Evolutionary conservation across 495 filamentous ascomycete genomes (phyloP).

Genomic region (Tricharina praecox): DNA sequence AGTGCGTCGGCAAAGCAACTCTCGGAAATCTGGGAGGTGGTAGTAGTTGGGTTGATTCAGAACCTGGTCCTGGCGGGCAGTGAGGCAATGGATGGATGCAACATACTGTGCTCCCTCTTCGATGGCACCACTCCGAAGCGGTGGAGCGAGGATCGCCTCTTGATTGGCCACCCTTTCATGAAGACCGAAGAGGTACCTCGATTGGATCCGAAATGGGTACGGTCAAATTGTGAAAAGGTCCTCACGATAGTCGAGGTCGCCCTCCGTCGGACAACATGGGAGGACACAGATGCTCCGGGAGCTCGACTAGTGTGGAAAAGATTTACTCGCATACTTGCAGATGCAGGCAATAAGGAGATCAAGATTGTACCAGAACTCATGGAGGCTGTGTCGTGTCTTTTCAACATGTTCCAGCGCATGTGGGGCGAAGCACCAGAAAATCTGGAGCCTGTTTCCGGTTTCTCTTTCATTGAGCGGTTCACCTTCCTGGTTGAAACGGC

Average conservation of each 20-base stretch:
- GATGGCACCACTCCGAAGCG: slow-evolving; percentile 43
- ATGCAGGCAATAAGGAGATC: slow-evolving; percentile 75
- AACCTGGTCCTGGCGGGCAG: slow-evolving; percentile 31
- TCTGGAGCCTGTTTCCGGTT: slow-evolving; percentile 9
- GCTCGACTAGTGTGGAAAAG: slow-evolving; percentile 49
- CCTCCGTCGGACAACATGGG: slow-evolving; percentile 40
- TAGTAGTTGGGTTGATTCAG: slow-evolving; percentile 41
- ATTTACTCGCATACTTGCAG: slow-evolving; percentile 50
- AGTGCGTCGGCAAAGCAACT: slow-evolving; percentile 41
- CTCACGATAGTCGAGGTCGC: slow-evolving; percentile 48
- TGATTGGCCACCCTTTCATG: slow-evolving; percentile 36
- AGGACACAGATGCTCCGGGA: slow-evolving; percentile 27
- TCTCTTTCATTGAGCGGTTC: slow-evolving; percentile 45
- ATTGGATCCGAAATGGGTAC: slow-evolving; percentile 76
- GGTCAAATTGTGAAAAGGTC: slow-evolving; percentile 45
- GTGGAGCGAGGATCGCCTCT: slow-evolving; percentile 58
- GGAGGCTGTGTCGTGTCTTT: slow-evolving; percentile 53
- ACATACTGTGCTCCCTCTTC: slow-evolving; percentile 52
- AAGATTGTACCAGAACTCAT: slow-evolving; percentile 72
- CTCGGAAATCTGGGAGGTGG: slow-evolving; percentile 64
- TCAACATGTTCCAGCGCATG: slow-evolving; percentile 47
- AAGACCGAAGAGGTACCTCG: slow-evolving; percentile 56
- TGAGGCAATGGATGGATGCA: slow-evolving; percentile 35
- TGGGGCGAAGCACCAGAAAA: slow-evolving; percentile 37
- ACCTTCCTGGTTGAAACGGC: slow-evolving; percentile 42